Evolutionary conservation across 139 green algal genomes (phyloP), one percentile per base, ranked within the genome.

Genomic region (Chlorella sp.): DNA sequence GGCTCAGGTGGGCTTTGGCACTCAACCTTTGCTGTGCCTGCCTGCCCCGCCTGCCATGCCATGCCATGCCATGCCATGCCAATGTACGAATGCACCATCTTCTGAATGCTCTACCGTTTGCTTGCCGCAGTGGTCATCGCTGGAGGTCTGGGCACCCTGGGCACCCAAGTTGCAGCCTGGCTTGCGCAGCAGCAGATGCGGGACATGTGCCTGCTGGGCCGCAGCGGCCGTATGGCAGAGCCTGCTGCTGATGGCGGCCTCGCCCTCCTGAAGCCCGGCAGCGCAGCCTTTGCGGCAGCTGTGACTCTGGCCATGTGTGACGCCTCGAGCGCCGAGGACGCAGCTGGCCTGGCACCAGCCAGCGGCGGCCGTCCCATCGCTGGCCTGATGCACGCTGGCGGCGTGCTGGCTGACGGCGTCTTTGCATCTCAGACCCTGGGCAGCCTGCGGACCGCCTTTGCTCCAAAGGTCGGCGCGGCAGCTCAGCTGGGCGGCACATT

Each of bases 361-460:
- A 73, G 26, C 46, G 8, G 22, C 40, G 6, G 51, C 62, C 40
- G 38, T 17, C 60, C 40, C 2, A 30, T 89, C 32, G 22, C 46
- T 4, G 86, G 48, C 41, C 67, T 96, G 43, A 60, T 97, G 32
- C 94, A 94, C 78, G 93, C 93, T 11, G 92, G 92, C 32, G 95
- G 95, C 22, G 93, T 96, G 44, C 87, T 98, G 54, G 86, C 90
- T 16, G 95, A 98, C 80, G 93, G 90, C 22, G 92, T 92, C 7
- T 70, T 98, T 1, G 6, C 26, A 0, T 90, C 91, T 14, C 93
- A 96, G 85, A 91, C 60, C 19, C 46, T 87, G 3, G 43, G 22
- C n/a, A 79, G 76, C 13, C 62, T 94, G 8, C 86, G 90, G 5
- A 11, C 46, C 0, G 90, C 93, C 1, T 80, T 89, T 54, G 94